Percentiles rank a stretch among this genome's conserved stretches.
phyloP scores from a whole-genome alignment of 768 basidiomycete genomes.

The Rhizopogon vinicolor region DNA sequence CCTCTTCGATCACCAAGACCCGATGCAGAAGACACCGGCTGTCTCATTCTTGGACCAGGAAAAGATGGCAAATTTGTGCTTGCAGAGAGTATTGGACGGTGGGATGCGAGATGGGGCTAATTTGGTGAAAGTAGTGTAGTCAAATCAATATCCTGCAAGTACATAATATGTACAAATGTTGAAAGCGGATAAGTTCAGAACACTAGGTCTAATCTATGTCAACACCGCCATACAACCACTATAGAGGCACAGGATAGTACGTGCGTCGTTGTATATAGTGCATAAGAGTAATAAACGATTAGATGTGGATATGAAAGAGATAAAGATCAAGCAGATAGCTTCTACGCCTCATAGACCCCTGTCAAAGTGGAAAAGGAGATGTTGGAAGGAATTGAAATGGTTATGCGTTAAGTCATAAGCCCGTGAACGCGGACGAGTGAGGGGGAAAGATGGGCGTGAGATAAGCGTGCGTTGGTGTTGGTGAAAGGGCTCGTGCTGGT shows the following conservation, averaged over 20 bases:
- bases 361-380: conserved; percentile 4
- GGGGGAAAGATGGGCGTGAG: conserved; percentile 51
- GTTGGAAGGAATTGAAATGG: conserved; percentile 6
- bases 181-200: conserved; percentile 32
- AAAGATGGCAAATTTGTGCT: conserved; percentile 33
- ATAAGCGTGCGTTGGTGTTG: conserved; percentile 55
- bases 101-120: conserved; percentile 39
- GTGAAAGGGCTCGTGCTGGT: conserved; percentile 43
- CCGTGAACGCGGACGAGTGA: conserved; percentile 43
- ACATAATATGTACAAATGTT: conserved; percentile 24
- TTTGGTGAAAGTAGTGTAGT: no score
- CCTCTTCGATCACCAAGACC: conserved; percentile 38
- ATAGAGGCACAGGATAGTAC: conserved; percentile 30
- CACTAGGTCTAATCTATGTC: conserved; percentile 25
- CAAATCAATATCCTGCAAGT: background rate
- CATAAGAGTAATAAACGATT: conserved; percentile 31
- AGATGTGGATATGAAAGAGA: conserved; percentile 18
- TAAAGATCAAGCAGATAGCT: conserved; percentile 19
- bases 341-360: conserved; percentile 5
- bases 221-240: conserved; percentile 26
- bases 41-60: conserved; percentile 32
- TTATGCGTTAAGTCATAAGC: conserved; percentile 19
- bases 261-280: conserved; percentile 27
- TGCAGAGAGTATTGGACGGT: conserved; percentile 38
- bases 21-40: conserved; percentile 53